Evolutionary conservation across 768 basidiomycete species (phyloP).

Genomic region (Serendipita indica): DNA sequence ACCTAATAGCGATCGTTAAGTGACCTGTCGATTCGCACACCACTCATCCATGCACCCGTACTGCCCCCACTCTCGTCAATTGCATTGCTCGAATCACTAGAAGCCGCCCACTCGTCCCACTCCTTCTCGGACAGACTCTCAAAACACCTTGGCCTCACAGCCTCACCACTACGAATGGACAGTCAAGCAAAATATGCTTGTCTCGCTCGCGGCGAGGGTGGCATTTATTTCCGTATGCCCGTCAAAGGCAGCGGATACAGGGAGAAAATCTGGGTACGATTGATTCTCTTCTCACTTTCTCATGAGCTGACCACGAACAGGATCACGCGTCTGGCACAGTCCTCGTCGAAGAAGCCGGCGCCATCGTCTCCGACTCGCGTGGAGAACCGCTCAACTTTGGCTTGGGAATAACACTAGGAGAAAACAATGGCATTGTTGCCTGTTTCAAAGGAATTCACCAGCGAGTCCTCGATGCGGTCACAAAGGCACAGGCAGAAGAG

Average conservation of each 20-base stretch:
- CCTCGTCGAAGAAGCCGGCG: slow-evolving; percentile 80
- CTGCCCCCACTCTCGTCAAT: slow-evolving; percentile 37
- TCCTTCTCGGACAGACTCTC: slow-evolving; percentile 67
- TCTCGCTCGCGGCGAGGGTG: slow-evolving; percentile 74
- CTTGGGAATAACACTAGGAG: slow-evolving; percentile 67
- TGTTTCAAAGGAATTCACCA: slow-evolving; percentile 57
- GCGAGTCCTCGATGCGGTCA: slow-evolving; percentile 58
- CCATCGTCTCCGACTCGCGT: slow-evolving; percentile 70
- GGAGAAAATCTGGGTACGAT: slow-evolving; percentile 90
- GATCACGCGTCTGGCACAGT: slow-evolving; percentile 84
- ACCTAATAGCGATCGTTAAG: slow-evolving; percentile 6
- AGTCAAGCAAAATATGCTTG: slow-evolving; percentile 91
- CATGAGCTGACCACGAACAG: slow-evolving; percentile 24
- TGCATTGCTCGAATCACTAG: slow-evolving; percentile 80
- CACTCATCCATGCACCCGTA: slow-evolving; percentile 25
- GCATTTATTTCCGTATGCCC: slow-evolving; percentile 67
- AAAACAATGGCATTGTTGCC: slow-evolving; percentile 80
- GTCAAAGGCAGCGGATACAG: slow-evolving; percentile 52
- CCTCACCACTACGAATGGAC: slow-evolving; percentile 71
- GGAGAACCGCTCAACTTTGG: slow-evolving; percentile 74
- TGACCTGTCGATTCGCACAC: background rate
- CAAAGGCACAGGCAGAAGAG: slow-evolving; percentile 34
- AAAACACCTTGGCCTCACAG: slow-evolving; percentile 45
- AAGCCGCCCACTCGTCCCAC: slow-evolving; percentile 83
- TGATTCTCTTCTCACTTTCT: background rate